Conservation (phyloP, 2,329 filamentous ascomycete genomes). For the Neopestalotiopsis sp. region DNA sequence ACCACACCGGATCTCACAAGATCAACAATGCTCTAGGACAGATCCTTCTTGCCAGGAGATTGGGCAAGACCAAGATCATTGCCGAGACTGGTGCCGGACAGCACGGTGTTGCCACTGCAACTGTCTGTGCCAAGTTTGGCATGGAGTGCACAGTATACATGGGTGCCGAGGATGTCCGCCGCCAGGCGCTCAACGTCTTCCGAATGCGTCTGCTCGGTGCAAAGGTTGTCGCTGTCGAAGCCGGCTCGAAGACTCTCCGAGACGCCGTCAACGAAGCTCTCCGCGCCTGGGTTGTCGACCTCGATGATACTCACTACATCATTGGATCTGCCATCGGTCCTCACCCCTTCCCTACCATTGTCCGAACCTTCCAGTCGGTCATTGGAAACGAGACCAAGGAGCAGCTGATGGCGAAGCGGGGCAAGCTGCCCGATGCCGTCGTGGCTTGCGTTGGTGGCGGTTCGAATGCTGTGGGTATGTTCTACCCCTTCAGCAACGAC, state of each 20-base stretch:
- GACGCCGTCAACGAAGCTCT: constrained; percentile 96
- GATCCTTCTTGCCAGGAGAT: constrained; percentile 79
- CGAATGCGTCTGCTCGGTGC: constrained; percentile 96
- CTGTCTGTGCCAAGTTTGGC: constrained; percentile 96
- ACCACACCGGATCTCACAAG: constrained; percentile 98
- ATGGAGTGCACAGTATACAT: constrained; percentile 99
- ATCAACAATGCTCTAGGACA: constrained; percentile 99
- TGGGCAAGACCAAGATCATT: constrained; percentile 97
- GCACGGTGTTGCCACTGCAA: constrained; percentile 96
- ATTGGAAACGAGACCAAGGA: constrained; percentile 94
- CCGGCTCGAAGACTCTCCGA: constrained; percentile 81
- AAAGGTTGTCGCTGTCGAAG: constrained; percentile 89
- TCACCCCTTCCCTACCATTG: constrained; percentile 97
- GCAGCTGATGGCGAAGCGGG: constrained; percentile 83
- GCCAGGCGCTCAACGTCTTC: constrained; percentile 97
- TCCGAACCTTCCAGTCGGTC: constrained; percentile 95
- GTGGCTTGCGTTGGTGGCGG: constrained; percentile 97
- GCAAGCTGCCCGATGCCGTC: constrained; percentile 92
- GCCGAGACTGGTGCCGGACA: constrained; percentile 97
- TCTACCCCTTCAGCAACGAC: constrained; percentile 92
- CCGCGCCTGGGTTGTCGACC: constrained; percentile 89
- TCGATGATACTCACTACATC: constrained; percentile 96
- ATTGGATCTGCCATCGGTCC: constrained; percentile 97
- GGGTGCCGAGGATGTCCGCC: constrained; percentile 95
- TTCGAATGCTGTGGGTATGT: constrained; percentile 96